Conservation (phyloP, 2,329 filamentous ascomycete genomes). For the Beauveria pseudobassiana region DNA sequence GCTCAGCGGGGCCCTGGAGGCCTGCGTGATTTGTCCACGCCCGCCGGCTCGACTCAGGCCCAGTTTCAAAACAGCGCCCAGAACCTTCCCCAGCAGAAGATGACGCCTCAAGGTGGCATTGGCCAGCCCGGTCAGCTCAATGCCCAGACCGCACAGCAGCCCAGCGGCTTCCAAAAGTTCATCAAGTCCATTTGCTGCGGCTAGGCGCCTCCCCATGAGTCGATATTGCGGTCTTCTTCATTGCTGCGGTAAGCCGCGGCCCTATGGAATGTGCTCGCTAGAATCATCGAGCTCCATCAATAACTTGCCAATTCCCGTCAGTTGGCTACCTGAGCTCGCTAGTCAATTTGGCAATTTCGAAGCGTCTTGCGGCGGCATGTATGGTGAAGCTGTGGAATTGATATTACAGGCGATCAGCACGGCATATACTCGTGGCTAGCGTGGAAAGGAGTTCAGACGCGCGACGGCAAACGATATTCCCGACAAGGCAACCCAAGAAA, state of each 20-base stretch:
- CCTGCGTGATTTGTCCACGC: slow-evolving; percentile 70
- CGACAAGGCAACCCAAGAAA: neutral
- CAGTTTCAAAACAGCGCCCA: slow-evolving; percentile 95
- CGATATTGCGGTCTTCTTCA: slow-evolving; percentile 23
- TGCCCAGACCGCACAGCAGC: slow-evolving; percentile 60
- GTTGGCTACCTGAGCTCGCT: neutral
- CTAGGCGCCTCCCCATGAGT: slow-evolving; percentile 33
- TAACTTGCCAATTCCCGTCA: neutral
- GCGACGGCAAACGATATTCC: neutral
- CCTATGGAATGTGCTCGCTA: slow-evolving; percentile 13
- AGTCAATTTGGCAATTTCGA: neutral
- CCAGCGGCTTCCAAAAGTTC: slow-evolving; percentile 81
- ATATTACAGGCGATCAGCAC: neutral
- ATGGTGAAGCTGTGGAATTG: neutral
- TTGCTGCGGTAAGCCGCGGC: slow-evolving; percentile 18
- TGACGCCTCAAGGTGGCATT: slow-evolving; percentile 49
- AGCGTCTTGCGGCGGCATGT: neutral
- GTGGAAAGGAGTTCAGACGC: neutral
- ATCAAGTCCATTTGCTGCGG: slow-evolving; percentile 91
- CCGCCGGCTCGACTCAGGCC: slow-evolving; percentile 85
- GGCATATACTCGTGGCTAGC: neutral
- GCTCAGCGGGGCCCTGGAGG: slow-evolving; percentile 69
- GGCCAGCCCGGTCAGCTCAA: slow-evolving; percentile 44
- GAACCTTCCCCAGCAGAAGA: slow-evolving; percentile 65
- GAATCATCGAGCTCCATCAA: slow-evolving; percentile 9